Base-by-base conservation (phyloP, 345 rosid species). In the Dovyalis caffra region DNA sequence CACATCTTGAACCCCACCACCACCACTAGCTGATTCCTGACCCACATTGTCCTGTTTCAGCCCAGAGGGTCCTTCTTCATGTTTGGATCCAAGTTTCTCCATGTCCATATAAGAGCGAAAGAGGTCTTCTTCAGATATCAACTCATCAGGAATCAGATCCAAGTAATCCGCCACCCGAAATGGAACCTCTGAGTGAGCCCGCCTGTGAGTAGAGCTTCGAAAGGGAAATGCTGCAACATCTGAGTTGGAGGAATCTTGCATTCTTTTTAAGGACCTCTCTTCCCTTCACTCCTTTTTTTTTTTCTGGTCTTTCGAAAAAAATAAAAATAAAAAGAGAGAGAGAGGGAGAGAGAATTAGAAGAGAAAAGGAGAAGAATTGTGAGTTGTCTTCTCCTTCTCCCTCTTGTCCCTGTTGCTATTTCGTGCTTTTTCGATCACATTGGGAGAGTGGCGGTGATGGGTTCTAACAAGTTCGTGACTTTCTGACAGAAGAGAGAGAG, bases 71-170 rank as follows among this genome's bases (percentile, higher is more conserved):
- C 63, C 70, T 2, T 58, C 69, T 8, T 71, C 60, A 23, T 73
- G 79, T 45, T 64, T 58, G 62, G 79, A 88, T 83, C 94, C 96
- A 21, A 94, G 79, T 69, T 88, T 88, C 16, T 72, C 77, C 26
- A 66, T 49, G 73, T 76, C 79, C 76, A 80, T 67, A 58, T 76
- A 80, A 34, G 79, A 28, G 66, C 69, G 66, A 61, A 80, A 79
- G 73, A 79, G 32, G 47, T 80, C 83, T 16, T 79, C 78, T 25
- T 79, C 78, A 45, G 80, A 78, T 67, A 68, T 73, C 21, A 72
- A 68, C 23, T 78, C 74, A 10, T 79, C 76, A 15, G 71, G 43
- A n/a, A 60, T 62, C 26, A 76, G 79, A 76, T 75, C 83, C 65
- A 76, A 72, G 38, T 80, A 74, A 14, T 75, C 76, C 11, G 74